Evolutionary conservation across 495 filamentous ascomycete species (phyloP).

Genomic region (Eremomyces bilateralis): DNA sequence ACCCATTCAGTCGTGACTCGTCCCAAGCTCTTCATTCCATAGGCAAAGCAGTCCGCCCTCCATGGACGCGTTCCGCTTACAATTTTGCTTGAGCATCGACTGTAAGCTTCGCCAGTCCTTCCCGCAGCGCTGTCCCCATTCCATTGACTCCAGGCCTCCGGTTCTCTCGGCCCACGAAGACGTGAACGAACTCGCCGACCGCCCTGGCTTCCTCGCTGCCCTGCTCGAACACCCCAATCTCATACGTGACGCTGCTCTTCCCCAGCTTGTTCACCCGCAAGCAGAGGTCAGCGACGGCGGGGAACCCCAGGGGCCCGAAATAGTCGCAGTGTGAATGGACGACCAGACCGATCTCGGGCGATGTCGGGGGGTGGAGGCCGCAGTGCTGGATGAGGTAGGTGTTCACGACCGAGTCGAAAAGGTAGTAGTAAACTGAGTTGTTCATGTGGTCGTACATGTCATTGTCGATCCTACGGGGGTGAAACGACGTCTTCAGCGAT

Average conservation of each 20-base stretch:
- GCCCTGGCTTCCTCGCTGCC: conserved; percentile 56
- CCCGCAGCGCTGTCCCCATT: conserved; percentile 31
- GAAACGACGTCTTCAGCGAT: conserved; percentile 1
- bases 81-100: conserved; percentile 8
- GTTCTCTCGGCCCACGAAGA: conserved; percentile 59
- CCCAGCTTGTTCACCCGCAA: conserved; percentile 67
- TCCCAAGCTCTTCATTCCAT: no score
- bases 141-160: conserved; percentile 39
- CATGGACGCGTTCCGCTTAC: no score
- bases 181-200: conserved; percentile 73
- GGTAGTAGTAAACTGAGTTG: conserved; percentile 61
- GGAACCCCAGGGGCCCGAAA: conserved; percentile 66
- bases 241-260: conserved; percentile 77
- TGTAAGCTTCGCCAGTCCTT: conserved; percentile 26
- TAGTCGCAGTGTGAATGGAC: conserved; percentile 69
- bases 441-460: conserved; percentile 87
- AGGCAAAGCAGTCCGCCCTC: no score
- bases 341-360: conserved; percentile 55
- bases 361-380: conserved; percentile 45
- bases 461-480: conserved; percentile 52
- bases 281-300: conserved; percentile 58
- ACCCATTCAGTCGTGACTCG: no score
- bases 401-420: conserved; percentile 82
- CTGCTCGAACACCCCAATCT: conserved; percentile 68
- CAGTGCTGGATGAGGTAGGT: conserved; percentile 68